Evolutionary conservation across 495 filamentous ascomycete genomes (phyloP).

Genomic region (Aspergillus haitiensis): DNA sequence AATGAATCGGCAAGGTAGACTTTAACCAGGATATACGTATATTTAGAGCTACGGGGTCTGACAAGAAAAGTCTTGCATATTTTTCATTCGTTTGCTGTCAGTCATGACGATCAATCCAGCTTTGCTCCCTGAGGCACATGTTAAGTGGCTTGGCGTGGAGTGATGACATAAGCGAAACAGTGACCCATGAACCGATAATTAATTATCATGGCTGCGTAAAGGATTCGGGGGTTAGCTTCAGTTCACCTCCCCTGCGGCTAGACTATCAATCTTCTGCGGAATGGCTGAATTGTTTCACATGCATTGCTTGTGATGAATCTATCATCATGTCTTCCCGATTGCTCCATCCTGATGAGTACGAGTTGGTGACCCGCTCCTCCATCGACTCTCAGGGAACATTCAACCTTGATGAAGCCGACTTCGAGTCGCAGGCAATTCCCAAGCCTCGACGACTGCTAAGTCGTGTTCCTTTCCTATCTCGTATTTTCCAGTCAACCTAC

Average conservation of each 20-base stretch:
- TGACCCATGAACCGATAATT: background rate
- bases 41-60: too few species aligned
- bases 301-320: slow-evolving; percentile 15
- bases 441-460: slow-evolving; percentile 28
- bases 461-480: slow-evolving; percentile 31
- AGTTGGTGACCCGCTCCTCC: slow-evolving; percentile 46
- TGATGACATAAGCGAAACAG: background rate
- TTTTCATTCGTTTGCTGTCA: too few species aligned
- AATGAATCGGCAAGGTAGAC: too few species aligned
- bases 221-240: background rate
- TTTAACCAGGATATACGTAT: too few species aligned
- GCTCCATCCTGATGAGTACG: slow-evolving; percentile 48
- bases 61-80: too few species aligned
- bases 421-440: slow-evolving; percentile 45
- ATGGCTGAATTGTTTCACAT: slow-evolving; percentile 15
- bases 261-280: slow-evolving; percentile 7
- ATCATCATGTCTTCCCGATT: slow-evolving; percentile 44
- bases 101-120: too few species aligned
- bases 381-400: slow-evolving; percentile 48
- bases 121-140: too few species aligned
- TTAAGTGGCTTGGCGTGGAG: background rate
- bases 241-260: background rate
- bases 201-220: background rate
- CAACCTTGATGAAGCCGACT: slow-evolving; percentile 51
- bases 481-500: slow-evolving; percentile 31